These are phyloP conservation scores for Metschnikowia aberdeeniae DNA, from an alignment of 805 yeast species.

Conservation along the genomic window DNA sequence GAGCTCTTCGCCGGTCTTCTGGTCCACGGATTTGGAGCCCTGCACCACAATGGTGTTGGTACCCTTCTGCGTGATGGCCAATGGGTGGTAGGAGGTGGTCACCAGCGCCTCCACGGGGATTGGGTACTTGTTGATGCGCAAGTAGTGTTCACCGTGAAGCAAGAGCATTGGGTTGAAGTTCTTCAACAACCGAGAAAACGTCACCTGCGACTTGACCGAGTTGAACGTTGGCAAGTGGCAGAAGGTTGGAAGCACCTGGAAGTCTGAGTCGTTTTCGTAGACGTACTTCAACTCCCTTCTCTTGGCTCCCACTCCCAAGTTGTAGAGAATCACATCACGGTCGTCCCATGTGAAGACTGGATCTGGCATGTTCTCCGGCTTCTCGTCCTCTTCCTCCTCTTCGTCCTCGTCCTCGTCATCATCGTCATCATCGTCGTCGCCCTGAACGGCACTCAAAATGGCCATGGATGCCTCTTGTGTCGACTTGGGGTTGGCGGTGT, in stretches of 20 bases:
- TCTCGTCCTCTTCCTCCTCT: slow-evolving; percentile 36
- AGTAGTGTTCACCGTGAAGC: slow-evolving; percentile 93
- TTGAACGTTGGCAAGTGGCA: slow-evolving; percentile 86
- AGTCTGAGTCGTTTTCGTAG: slow-evolving; percentile 71
- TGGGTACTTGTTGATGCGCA: slow-evolving; percentile 71
- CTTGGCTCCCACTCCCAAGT: slow-evolving; percentile 83
- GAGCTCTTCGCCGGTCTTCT: slow-evolving; percentile 59
- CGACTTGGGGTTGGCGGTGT: slow-evolving; percentile 52
- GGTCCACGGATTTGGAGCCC: slow-evolving; percentile 67
- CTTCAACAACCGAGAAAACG: slow-evolving; percentile 60
- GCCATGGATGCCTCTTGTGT: slow-evolving; percentile 79
- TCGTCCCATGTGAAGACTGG: slow-evolving; percentile 56
- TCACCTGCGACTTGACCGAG: slow-evolving; percentile 51
- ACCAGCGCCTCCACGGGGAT: slow-evolving; percentile 68
- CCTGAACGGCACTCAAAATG: slow-evolving; percentile 62
- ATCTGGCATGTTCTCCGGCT: slow-evolving; percentile 33
- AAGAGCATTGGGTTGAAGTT: slow-evolving; percentile 86
- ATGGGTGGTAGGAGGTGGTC: slow-evolving; percentile 58
- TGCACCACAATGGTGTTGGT: slow-evolving; percentile 77
- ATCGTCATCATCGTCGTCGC: slow-evolving; percentile 37
- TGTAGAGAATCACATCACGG: slow-evolving; percentile 76
- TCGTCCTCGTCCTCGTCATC: slow-evolving; percentile 30
- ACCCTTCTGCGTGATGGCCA: slow-evolving; percentile 79
- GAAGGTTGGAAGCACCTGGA: slow-evolving; percentile 84
- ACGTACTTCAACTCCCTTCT: slow-evolving; percentile 71